These are phyloP conservation scores for Trifolium subterraneum DNA, from an alignment of 306 rosid species.

Conservation along the genomic window DNA sequence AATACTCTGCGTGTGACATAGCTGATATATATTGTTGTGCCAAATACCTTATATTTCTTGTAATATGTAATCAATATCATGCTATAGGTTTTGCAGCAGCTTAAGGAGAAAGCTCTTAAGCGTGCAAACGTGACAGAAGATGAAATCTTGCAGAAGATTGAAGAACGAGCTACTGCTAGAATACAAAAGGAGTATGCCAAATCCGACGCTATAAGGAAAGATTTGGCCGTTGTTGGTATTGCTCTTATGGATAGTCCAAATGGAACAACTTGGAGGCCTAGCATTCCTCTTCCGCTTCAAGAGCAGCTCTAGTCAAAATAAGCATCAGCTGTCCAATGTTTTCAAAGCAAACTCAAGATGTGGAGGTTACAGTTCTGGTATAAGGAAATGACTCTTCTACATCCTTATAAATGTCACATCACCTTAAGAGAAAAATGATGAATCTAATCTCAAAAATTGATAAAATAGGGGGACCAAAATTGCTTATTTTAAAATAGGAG, in stretches of 20 bases:
- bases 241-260: slow-evolving; percentile 88
- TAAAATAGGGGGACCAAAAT: too few relatives aligned
- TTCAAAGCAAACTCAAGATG: slow-evolving; percentile 28
- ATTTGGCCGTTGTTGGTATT: slow-evolving; percentile 75
- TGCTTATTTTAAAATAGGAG: too few relatives aligned
- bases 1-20: neutral
- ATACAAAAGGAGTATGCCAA: slow-evolving; percentile 74
- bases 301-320: slow-evolving; percentile 45
- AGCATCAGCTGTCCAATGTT: slow-evolving; percentile 21
- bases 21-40: neutral
- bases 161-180: slow-evolving; percentile 79
- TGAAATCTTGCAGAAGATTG: slow-evolving; percentile 66
- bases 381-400: neutral
- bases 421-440: too few relatives aligned
- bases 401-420: too few relatives aligned
- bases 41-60: neutral
- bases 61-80: neutral
- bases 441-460: too few relatives aligned
- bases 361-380: neutral
- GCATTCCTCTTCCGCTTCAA: slow-evolving; percentile 81
- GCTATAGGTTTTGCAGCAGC: slow-evolving; percentile 74
- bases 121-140: slow-evolving; percentile 84
- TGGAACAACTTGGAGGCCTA: slow-evolving; percentile 92
- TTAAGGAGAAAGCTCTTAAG: slow-evolving; percentile 74
- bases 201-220: slow-evolving; percentile 80